Conservation (phyloP, 257 asterid genomes). For the Petrea volubilis region DNA sequence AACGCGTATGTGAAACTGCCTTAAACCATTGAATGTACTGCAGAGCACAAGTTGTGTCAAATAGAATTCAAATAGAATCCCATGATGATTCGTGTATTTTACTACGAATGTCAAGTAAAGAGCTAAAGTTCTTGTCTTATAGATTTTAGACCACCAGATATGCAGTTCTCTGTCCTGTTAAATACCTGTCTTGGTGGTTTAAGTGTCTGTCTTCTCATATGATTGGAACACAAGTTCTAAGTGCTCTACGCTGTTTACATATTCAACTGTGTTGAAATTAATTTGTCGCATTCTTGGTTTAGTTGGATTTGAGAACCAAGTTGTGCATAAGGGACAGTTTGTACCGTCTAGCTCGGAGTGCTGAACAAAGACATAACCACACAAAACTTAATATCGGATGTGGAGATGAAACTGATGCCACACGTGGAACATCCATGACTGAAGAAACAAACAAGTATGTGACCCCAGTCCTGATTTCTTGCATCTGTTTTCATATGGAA, state of each 20-base stretch:
- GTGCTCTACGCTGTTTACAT: background rate
- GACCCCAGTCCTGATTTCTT: background rate
- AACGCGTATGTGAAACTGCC: too few relatives aligned
- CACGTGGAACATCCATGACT: constrained; percentile 25
- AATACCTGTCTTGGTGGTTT: background rate
- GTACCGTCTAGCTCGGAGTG: constrained; percentile 85
- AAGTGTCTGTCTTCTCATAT: background rate
- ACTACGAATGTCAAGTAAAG: background rate
- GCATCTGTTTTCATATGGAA: background rate
- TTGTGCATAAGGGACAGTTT: constrained; percentile 90
- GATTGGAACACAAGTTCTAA: background rate
- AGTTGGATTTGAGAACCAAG: constrained; percentile 85
- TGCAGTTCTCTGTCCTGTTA: background rate
- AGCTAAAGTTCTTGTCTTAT: background rate
- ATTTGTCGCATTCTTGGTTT: constrained; percentile 26
- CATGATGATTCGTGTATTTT: too few relatives aligned
- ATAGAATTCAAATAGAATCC: too few relatives aligned
- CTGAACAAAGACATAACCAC: constrained; percentile 68
- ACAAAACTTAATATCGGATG: constrained; percentile 29
- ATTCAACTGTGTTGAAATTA: background rate
- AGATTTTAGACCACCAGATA: background rate
- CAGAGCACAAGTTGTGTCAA: too few relatives aligned
- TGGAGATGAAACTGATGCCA: constrained; percentile 34
- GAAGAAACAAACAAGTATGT: constrained; percentile 34
- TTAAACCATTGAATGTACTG: too few relatives aligned